Evolutionary conservation across 345 rosid species (phyloP).

Genomic region (Cardiospermum halicacabum): DNA sequence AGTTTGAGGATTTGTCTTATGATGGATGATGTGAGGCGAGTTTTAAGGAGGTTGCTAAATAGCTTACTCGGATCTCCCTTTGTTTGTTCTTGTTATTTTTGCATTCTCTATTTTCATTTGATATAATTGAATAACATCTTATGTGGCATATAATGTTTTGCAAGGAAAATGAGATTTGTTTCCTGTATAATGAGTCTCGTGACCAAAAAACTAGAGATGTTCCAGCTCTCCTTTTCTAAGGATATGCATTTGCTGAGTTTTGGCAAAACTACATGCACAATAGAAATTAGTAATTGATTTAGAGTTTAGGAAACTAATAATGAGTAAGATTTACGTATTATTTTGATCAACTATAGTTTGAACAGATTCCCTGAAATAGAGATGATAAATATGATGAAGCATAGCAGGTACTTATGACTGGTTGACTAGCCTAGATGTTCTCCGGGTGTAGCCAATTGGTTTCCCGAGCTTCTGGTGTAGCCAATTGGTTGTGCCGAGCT

Average conservation of each 20-base stretch:
- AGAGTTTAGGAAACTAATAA: neutral
- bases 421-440: conserved; percentile 27
- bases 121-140: neutral
- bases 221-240: neutral
- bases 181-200: neutral
- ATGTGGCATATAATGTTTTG: neutral
- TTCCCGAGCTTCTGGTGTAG: conserved; percentile 40
- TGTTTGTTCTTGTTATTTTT: neutral
- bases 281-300: neutral
- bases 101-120: neutral
- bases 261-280: neutral
- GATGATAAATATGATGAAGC: conserved; percentile 38
- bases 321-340: neutral
- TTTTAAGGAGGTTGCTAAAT: neutral
- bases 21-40: neutral
- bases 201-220: neutral
- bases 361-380: conserved; percentile 19
- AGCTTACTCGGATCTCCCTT: neutral
- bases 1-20: neutral
- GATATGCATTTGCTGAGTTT: neutral
- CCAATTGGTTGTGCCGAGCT: conserved; percentile 36
- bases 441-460: conserved; percentile 35
- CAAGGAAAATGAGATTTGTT: neutral
- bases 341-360: neutral
- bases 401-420: conserved; percentile 48